A percentile compares a stretch with the other conserved stretches of the same genome.
Conservation (phyloP, 768 basidiomycete genomes). For the Lactarius indigo region DNA sequence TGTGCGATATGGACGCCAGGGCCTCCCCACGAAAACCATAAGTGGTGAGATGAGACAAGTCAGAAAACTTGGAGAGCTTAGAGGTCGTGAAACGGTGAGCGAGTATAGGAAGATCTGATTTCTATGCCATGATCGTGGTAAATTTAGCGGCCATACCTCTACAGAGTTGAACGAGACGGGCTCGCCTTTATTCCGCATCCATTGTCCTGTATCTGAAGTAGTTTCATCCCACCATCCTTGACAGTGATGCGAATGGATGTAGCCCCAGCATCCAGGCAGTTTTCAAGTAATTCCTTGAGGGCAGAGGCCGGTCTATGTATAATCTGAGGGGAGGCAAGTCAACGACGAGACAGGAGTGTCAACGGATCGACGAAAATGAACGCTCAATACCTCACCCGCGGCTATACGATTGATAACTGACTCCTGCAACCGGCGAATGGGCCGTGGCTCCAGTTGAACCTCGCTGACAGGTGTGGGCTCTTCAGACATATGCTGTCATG, state of each 20-base stretch:
- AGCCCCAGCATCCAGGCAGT: slow-evolving; percentile 89
- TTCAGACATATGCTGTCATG: not conserved
- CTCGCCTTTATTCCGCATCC: slow-evolving; percentile 90
- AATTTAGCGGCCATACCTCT: not conserved
- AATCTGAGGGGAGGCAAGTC: slow-evolving; percentile 45
- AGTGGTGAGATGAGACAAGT: slow-evolving; percentile 77
- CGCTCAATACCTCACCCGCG: slow-evolving; percentile 55
- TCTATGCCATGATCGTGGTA: slow-evolving; percentile 42
- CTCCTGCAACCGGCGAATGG: slow-evolving; percentile 22
- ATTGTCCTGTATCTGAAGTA: slow-evolving; percentile 95
- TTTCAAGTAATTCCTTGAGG: slow-evolving; percentile 93
- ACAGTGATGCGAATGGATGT: slow-evolving; percentile 83
- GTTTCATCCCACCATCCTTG: slow-evolving; percentile 94
- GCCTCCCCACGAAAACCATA: slow-evolving; percentile 99
- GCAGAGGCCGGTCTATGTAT: slow-evolving; percentile 92
- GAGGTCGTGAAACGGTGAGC: slow-evolving; percentile 96
- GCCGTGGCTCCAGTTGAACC: slow-evolving; percentile 22
- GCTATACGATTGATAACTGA: slow-evolving; percentile 27
- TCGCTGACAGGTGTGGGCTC: not conserved
- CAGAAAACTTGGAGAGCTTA: slow-evolving; percentile 82
- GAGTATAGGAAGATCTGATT: slow-evolving; percentile 82
- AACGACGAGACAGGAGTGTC: slow-evolving; percentile 33
- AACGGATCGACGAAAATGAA: not conserved
- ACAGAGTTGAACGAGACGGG: slow-evolving; percentile 16
- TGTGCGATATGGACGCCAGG: slow-evolving; percentile 92